Evolutionary conservation across 805 yeast species (phyloP), one percentile per base, ranked within the genome.

Genomic region (Wickerhamomyces mucosus): DNA sequence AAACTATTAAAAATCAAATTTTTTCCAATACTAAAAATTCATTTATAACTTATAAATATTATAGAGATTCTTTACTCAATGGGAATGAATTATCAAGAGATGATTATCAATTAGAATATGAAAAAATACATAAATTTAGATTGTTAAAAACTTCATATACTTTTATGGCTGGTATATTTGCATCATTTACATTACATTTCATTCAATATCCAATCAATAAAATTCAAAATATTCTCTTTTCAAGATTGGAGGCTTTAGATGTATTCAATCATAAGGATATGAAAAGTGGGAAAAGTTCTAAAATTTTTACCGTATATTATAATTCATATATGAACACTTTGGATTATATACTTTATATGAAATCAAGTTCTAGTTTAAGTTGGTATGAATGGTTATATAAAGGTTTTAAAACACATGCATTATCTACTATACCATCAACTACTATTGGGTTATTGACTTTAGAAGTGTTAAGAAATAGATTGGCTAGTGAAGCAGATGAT

Each of bases 181-280:
- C 96, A 1, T 89, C 96, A 0, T 61, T 77, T 14, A 63, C 84
- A 0, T 59, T 88, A 15, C 75, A 88, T 38, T 66, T 77, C 4
- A 76, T 88, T 5, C 95, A 85, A 45, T 85, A 78, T 43, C 97
- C 97, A 0, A 61, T 89, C 21, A 62, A 75, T 16, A 83, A 81
- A 51, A 58, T 88, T 23, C 96, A 89, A 46, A 76, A 75, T 41
- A 62, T 88, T 18, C 94, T 88, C 53, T 60, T 81, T 26, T 69
- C 85, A 21, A 65, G 95, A 38, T 60, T 86, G 15, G 96, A 85
- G 53, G 80, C 89, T 0, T 65, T 81, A 35, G 94, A 84, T 50
- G 68, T 78, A 18, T 69, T 65, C 41, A 68, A 67, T 39, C 19
- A 26, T 27, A 14, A 33, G 29, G 9, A 23, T 13, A 6, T 13